Base-by-base conservation (phyloP, 768 basidiomycete species). In the Agaricus subrufescens region DNA sequence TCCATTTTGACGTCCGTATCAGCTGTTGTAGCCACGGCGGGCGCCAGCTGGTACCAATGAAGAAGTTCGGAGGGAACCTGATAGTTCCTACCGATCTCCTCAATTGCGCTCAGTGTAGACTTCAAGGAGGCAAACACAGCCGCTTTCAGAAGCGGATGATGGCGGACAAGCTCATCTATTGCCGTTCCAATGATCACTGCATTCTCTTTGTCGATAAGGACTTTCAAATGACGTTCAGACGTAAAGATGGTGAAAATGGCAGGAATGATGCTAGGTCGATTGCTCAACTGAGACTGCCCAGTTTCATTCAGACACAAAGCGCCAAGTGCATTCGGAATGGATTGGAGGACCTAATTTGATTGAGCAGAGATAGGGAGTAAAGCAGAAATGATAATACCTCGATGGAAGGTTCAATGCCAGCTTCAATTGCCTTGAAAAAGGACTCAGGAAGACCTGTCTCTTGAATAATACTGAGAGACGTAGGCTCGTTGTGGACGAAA, bases 401-500 rank as follows among this genome's bases (percentile, higher is more conserved):
- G 44, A 93, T 88, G 0, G 90, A 84, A 5, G 92, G 84, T 60
- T 96, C 94, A 42, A 96, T 78, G 3, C 88, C 91, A 37, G 77
- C 75, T 71, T 96, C 93, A 44, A 99, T 83, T 3, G 89, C 82
- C 55, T 81, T 80, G 71, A 94, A 98, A 64, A 99, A 93, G 0
- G 85, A 80, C 63, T 94, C 90, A 0, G 97, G 97, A 3, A 99
- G 71, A 4, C 87, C 85, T 27, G 85, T 81, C 69, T 99, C 97
- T 70, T 99, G 97, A 23, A 99, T 89, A 52, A 96, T 87, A 2
- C 84, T 75, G 55, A 99, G 74, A 14, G 93, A 97, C 0, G 95
- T 98, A 6, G 97, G 97, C 69, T 99, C 97, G 61, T 98, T 99
- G 75, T 99, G 96, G 8, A 98, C 86, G 70, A 98, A 98, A 0